Evolutionary conservation across 2,329 filamentous ascomycete species (phyloP).

Genomic region (Pestalotiopsis sp.): DNA sequence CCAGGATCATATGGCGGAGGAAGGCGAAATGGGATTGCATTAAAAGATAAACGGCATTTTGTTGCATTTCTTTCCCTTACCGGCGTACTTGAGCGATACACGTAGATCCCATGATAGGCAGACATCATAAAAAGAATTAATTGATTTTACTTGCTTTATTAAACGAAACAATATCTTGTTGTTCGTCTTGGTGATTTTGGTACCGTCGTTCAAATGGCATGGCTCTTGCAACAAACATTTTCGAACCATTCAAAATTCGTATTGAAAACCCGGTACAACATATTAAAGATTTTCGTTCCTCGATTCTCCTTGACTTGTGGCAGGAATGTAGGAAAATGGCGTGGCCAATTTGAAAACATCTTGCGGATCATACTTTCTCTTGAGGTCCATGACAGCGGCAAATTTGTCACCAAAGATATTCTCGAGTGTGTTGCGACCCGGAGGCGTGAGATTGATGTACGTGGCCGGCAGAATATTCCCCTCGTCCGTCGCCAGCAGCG

Average conservation of each 20-base stretch:
- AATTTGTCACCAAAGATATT: not conserved
- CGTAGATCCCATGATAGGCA: not conserved
- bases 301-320: not conserved
- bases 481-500: not conserved
- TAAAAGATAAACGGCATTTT: not conserved
- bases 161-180: not conserved
- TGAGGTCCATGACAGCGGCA: not conserved
- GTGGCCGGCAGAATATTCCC: not conserved
- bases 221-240: no score
- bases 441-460: not conserved
- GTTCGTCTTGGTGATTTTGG: no score
- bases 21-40: slow-evolving; percentile 39
- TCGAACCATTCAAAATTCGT: no score
- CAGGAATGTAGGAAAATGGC: not conserved
- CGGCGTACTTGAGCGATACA: not conserved
- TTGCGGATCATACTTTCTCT: not conserved
- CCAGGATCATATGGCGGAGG: slow-evolving; percentile 49
- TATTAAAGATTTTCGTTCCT: not conserved
- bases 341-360: slow-evolving; percentile 3
- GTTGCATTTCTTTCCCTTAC: not conserved
- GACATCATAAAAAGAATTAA: not conserved
- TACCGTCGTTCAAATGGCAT: no score
- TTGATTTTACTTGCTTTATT: not conserved
- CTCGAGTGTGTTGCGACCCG: not conserved
- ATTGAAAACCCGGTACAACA: no score